Evolutionary conservation across 345 rosid species (phyloP).

Genomic region (Balakata baccata): DNA sequence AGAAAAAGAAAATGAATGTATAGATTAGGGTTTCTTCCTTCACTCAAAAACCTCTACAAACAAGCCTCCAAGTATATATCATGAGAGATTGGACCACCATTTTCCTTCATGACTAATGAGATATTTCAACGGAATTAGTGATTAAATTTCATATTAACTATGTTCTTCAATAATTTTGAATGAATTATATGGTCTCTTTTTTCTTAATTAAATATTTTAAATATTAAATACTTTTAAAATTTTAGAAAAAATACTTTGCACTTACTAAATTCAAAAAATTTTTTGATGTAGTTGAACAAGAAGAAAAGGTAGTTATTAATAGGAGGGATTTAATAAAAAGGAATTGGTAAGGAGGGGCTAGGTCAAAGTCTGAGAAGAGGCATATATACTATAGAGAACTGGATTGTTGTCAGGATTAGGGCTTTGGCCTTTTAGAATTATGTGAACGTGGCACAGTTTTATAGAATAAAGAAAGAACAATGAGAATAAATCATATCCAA

Average conservation of each 20-base stretch:
- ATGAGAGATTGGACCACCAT: background rate
- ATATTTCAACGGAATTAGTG: background rate
- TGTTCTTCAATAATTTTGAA: no score
- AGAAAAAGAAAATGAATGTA: background rate
- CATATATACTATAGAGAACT: background rate
- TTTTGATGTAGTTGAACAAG: no score
- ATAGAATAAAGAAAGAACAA: background rate
- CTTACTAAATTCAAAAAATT: no score
- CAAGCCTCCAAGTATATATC: background rate
- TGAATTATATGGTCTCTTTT: no score
- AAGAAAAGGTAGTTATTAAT: no score
- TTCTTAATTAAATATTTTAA: no score
- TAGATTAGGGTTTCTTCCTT: slow-evolving; percentile 56
- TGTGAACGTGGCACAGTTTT: slow-evolving; percentile 34
- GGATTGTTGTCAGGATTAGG: slow-evolving; percentile 16
- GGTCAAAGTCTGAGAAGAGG: slow-evolving; percentile 16
- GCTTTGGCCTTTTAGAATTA: background rate
- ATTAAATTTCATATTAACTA: no score
- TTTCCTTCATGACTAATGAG: background rate
- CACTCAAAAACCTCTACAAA: slow-evolving; percentile 37
- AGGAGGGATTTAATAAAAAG: background rate
- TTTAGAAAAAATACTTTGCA: no score
- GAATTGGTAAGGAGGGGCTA: background rate
- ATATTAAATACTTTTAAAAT: no score
- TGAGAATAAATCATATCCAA: background rate